Conservation (phyloP, 805 yeast genomes). For the Pichia phayaonensis region DNA sequence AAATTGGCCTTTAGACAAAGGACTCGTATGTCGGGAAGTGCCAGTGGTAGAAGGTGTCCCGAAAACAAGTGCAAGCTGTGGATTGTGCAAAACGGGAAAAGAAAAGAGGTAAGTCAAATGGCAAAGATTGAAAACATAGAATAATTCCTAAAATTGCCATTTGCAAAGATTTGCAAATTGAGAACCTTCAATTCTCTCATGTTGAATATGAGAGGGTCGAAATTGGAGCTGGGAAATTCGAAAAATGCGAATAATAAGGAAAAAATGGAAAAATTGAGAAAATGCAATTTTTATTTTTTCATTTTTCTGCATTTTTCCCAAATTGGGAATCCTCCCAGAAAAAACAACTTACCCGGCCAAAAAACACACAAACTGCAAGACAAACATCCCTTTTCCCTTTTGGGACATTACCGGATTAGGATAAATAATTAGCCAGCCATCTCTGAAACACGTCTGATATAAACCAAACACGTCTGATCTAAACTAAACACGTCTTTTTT, state of each 20-base stretch:
- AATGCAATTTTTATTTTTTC: too few relatives aligned
- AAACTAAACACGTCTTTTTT: background rate
- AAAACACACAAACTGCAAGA: too few relatives aligned
- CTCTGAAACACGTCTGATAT: constrained; percentile 2
- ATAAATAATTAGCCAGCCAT: background rate
- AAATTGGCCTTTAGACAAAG: background rate
- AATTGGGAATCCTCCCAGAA: too few relatives aligned
- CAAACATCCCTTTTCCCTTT: background rate
- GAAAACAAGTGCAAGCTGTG: background rate
- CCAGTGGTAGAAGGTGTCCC: background rate
- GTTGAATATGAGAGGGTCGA: too few relatives aligned
- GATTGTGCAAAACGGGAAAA: background rate
- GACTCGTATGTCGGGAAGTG: background rate
- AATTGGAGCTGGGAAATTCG: background rate
- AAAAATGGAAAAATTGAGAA: too few relatives aligned
- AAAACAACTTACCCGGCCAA: background rate
- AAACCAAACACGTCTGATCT: background rate
- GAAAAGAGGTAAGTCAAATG: background rate
- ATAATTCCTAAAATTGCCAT: background rate
- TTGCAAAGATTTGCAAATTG: background rate
- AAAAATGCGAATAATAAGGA: too few relatives aligned
- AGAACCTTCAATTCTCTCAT: background rate
- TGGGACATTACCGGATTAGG: background rate
- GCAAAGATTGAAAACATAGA: background rate
- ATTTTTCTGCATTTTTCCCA: too few relatives aligned